Base-by-base conservation (phyloP, 176 grass and related monocot species). In the Tuctoria greenei region DNA sequence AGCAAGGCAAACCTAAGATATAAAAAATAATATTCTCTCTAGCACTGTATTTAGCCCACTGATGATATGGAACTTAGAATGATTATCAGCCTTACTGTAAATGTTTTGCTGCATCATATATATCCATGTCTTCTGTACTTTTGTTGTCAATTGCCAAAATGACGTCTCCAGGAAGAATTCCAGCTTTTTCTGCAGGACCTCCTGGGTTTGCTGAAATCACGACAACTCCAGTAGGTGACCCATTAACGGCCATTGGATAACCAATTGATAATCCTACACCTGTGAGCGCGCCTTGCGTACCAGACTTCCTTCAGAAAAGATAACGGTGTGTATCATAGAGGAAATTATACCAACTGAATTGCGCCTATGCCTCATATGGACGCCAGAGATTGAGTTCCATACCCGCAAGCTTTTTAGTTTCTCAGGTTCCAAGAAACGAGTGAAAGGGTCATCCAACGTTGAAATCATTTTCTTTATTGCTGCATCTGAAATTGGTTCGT, bases 401-500 rank as follows among this genome's bases (percentile, higher is more conserved):
- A 98, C 95, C 91, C 87, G 84, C 89, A 98, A 94, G 37, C 87
- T 94, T 79, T 92, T 98, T 66, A 98, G 90, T 84, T 98, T 98
- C 78, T 98, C 95, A 14, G 95, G 95, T 77, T 98, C 95, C 61
- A 98, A 69, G 72, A 98, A 95, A 57, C 95, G 91, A 76, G 95
- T 98, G 85, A 98, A 98, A 39, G 95, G 91, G 46, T 95, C 95
- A 61, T 98, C 79, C 69, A 98, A 79, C 0, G 87, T 92, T 58
- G 85, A 86, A 84, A 98, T 87, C 95, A 98, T 98, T 75, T 90
- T 98, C 84, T 79, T 98, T 66, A 98, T 95, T 54, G 95, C 91
- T 13, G 57, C 85, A 86, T 98, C 95, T 98, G 95, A 79, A 93
- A 79, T 52, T 20, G 47, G 1, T 8, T 8, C 60, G 9, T 9